Evolutionary conservation across 2,329 filamentous ascomycete genomes (phyloP), one percentile per base, ranked within the genome.

Genomic region (Scytalidium sp.): DNA sequence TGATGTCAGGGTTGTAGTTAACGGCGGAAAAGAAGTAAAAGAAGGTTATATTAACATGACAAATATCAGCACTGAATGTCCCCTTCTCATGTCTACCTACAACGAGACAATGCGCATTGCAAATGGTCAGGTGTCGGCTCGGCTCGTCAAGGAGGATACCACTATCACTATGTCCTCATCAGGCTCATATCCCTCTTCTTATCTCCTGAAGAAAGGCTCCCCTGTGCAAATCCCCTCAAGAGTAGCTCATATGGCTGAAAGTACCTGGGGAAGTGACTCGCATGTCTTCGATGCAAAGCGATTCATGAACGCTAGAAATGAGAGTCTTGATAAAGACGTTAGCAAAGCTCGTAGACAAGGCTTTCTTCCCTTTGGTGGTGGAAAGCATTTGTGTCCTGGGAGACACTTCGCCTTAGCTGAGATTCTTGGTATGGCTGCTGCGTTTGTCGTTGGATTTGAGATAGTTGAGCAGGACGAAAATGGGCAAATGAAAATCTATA

Each of bases 201-300:
- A 72, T 50, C 64, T 73, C n/a, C 63, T 78, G 17, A 68, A 68
- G 45, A 72, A 72, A 39, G 67, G 65, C 19, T 61, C 66, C 3
- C 55, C 75, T 1, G 65, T 78, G 4, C 72, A 77, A 54, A 69
- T 78, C 25, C 67, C 70, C 0, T 69, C 69, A 11, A 68, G 69
- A 9, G 65, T 74, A 3, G 68, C 75, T 13, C 75, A 78, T 50
- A 56, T 62, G 2, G 65, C 72, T 19, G 46, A 57, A 7, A 54
- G 61, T 1, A 67, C 76, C 46, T 78, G 74, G 75, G 75, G 75
- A 3, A 55, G 65, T 1, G 69, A 75, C 32, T 70, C 64, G 1
- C 53, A 55, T 2, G 45, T 51, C 1, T 78, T 78, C 58, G 70
- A 75, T 29, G 65, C 73, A 0, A 39, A 55, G 6, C 70, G 73